Percentiles rank a stretch among this genome's conserved stretches.
Conservation (phyloP, 208 protist genomes). For the Naegleria fowleri region DNA sequence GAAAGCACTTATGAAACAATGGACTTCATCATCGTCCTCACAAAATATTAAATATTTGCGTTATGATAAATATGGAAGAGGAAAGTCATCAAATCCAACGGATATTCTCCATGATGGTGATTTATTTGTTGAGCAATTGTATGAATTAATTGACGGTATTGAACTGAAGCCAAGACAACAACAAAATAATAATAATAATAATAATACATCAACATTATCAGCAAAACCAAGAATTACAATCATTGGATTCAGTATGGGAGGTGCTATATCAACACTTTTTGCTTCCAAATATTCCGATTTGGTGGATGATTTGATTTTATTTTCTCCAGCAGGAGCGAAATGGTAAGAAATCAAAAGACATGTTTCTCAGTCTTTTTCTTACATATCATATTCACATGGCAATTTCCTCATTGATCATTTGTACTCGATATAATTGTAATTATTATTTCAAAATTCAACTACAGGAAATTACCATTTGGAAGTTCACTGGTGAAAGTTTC, state of each 20-base stretch:
- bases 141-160: background rate
- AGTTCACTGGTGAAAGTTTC: background rate
- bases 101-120: background rate
- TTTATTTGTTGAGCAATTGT: constrained; percentile 18
- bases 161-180: background rate
- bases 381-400: too few species aligned
- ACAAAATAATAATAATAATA: background rate
- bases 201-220: too few species aligned
- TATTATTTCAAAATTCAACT: too few species aligned
- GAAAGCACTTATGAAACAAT: background rate
- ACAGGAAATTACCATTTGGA: constrained; percentile 10
- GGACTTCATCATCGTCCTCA: background rate
- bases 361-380: too few species aligned
- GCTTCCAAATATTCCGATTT: background rate
- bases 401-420: too few species aligned
- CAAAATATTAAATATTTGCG: background rate
- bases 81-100: background rate
- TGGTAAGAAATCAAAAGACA: background rate
- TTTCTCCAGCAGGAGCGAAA: background rate
- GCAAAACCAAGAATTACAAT: background rate
- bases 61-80: constrained; percentile 16
- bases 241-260: background rate
- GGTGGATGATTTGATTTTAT: background rate
- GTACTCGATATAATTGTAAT: too few species aligned
- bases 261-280: background rate